These are phyloP conservation scores for Colletotrichum tamarilloi DNA, from an alignment of 2,329 filamentous ascomycete genomes.

Conservation along the genomic window DNA sequence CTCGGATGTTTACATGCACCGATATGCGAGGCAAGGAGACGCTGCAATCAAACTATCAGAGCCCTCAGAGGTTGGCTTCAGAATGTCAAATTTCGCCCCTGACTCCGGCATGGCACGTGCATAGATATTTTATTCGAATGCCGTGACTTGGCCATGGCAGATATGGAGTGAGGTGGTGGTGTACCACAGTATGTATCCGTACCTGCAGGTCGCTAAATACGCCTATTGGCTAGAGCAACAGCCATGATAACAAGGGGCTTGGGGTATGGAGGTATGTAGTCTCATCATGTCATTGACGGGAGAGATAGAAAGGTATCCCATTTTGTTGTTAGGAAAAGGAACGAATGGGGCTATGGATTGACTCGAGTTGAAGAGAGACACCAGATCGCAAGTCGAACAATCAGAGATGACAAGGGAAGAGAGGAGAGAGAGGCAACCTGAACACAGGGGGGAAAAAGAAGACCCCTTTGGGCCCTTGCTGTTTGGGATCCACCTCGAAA, in stretches of 20 bases:
- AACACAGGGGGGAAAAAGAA: background rate
- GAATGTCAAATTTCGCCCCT: constrained; percentile 24
- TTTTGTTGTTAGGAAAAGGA: background rate
- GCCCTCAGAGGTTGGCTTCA: background rate
- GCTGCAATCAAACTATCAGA: constrained; percentile 5
- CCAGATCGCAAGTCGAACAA: background rate
- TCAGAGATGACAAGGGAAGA: background rate
- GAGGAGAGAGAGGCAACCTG: background rate
- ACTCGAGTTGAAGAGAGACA: background rate
- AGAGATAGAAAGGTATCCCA: no score
- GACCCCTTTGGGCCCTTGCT: background rate
- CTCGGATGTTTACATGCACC: no score
- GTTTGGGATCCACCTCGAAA: background rate
- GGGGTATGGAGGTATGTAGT: background rate
- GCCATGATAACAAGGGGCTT: background rate
- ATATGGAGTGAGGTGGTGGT: background rate
- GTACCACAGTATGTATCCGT: background rate
- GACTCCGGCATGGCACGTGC: constrained; percentile 30
- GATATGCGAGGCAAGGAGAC: background rate
- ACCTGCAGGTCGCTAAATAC: constrained; percentile 28
- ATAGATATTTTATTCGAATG: background rate
- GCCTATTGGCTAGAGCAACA: constrained; percentile 12
- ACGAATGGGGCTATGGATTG: background rate
- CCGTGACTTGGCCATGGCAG: background rate
- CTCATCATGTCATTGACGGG: background rate